Evolutionary conservation across 2,329 filamentous ascomycete species (phyloP).

Genomic region (Cladosporium sp.): DNA sequence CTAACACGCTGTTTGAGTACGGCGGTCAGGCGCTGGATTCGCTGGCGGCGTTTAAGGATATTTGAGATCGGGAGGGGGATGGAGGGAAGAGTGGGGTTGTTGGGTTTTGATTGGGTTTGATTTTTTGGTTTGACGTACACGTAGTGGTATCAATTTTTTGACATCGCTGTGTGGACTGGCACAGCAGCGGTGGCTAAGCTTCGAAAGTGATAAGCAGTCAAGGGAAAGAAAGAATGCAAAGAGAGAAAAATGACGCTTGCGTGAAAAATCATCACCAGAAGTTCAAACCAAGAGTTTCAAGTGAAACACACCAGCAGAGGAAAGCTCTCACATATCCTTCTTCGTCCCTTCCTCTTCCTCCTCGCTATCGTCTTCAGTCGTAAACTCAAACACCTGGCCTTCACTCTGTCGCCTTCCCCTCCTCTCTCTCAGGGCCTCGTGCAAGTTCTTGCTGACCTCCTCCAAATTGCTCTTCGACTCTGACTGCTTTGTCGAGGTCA

Average conservation of each 20-base stretch:
- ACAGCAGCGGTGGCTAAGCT: neutral
- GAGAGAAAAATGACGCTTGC: neutral
- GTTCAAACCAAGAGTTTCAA: no score
- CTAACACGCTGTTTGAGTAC: conserved; percentile 27
- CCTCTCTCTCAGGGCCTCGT: conserved; percentile 72
- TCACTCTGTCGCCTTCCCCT: conserved; percentile 59
- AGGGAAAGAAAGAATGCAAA: neutral
- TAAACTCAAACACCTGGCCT: conserved; percentile 25
- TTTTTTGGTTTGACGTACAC: neutral
- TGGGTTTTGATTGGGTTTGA: neutral
- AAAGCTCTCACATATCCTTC: neutral
- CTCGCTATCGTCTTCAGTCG: conserved; percentile 18
- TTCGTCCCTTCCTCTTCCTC: conserved; percentile 17
- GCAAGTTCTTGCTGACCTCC: conserved; percentile 78
- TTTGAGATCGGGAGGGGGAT: neutral
- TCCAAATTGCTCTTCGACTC: conserved; percentile 53
- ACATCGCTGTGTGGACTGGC: neutral
- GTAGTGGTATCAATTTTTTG: neutral
- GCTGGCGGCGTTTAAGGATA: conserved; percentile 17
- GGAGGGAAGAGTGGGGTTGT: neutral
- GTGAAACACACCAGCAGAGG: no score
- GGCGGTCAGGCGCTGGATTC: conserved; percentile 27
- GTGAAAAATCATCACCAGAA: neutral
- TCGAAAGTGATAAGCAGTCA: neutral
- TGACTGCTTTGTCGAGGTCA: conserved; percentile 55